Conservation (phyloP, 768 basidiomycete species). For the Panellus pusillus region DNA sequence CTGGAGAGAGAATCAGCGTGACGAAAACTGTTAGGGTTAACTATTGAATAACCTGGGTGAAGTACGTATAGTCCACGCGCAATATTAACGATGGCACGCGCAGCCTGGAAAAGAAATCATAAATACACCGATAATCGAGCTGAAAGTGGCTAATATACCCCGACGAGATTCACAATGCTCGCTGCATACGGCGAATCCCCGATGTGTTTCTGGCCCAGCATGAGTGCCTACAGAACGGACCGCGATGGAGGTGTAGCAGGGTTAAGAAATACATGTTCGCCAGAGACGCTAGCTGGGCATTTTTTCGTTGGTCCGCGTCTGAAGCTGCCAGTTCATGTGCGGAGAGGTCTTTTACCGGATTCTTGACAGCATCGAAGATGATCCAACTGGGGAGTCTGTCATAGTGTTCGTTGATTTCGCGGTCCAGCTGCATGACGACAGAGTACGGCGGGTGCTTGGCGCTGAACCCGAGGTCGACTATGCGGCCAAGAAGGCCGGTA, state of each 20-base stretch:
- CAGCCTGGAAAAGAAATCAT: conserved; percentile 14
- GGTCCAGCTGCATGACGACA: conserved; percentile 23
- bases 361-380: conserved; percentile 20
- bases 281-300: conserved; percentile 21
- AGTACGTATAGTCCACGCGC: conserved; percentile 24
- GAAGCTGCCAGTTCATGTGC: conserved; percentile 5
- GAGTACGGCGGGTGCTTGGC: conserved; percentile 23
- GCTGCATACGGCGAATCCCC: conserved; percentile 19
- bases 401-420: conserved; percentile 25
- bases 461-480: conserved; percentile 22
- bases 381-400: conserved; percentile 22
- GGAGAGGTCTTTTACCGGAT: conserved; percentile 23
- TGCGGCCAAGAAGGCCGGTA: conserved; percentile 21
- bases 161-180: conserved; percentile 18
- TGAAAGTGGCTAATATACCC: conserved; percentile 1
- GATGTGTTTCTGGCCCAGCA: conserved; percentile 19
- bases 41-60: conserved; percentile 19
- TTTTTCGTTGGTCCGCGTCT: conserved; percentile 11
- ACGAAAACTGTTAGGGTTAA: neutral
- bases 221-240: conserved; percentile 26
- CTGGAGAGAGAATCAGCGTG: conserved; percentile 2
- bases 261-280: conserved; percentile 24
- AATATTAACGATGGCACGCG: conserved; percentile 24
- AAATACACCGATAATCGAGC: neutral
- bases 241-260: conserved; percentile 24